Conservation (phyloP, 2,329 filamentous ascomycete species). For the Ambrosiella cleistominuta region DNA sequence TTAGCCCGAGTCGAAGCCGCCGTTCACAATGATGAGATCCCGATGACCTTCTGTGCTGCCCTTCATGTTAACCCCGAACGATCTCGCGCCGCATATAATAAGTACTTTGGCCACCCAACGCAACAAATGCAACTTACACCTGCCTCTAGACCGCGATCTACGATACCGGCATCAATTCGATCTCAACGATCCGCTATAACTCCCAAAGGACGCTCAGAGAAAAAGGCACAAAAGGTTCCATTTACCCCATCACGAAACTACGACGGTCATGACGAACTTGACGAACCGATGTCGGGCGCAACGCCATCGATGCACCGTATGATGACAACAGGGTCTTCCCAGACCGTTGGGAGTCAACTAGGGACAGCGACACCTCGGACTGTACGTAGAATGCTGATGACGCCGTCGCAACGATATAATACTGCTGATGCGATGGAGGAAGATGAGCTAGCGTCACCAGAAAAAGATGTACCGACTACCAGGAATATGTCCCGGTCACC, state of each 20-base stretch:
- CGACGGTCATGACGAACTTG: not conserved
- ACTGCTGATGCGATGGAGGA: slow-evolving; percentile 5
- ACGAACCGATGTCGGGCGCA: not conserved
- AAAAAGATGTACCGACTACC: not conserved
- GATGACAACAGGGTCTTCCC: not conserved
- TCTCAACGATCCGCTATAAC: not conserved
- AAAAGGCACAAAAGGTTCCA: not conserved
- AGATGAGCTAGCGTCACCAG: slow-evolving; percentile 11
- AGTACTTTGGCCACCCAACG: not conserved
- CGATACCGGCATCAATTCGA: not conserved
- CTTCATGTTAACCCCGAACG: not conserved
- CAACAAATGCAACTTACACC: not conserved
- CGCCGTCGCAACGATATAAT: slow-evolving; percentile 4
- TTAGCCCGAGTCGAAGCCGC: slow-evolving; percentile 1
- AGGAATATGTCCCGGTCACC: not conserved
- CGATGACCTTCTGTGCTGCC: slow-evolving; percentile 6
- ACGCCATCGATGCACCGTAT: not conserved
- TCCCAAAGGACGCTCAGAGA: not conserved
- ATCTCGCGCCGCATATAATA: not conserved
- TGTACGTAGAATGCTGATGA: not conserved
- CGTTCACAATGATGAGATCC: slow-evolving; percentile 5
- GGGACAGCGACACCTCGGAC: slow-evolving; percentile 1
- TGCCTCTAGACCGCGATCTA: not conserved
- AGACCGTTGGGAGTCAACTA: not conserved
- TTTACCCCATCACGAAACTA: not conserved